Evolutionary conservation across 139 green algal genomes (phyloP), one percentile per base, ranked within the genome.

Genomic region (Micromonas commoda): DNA sequence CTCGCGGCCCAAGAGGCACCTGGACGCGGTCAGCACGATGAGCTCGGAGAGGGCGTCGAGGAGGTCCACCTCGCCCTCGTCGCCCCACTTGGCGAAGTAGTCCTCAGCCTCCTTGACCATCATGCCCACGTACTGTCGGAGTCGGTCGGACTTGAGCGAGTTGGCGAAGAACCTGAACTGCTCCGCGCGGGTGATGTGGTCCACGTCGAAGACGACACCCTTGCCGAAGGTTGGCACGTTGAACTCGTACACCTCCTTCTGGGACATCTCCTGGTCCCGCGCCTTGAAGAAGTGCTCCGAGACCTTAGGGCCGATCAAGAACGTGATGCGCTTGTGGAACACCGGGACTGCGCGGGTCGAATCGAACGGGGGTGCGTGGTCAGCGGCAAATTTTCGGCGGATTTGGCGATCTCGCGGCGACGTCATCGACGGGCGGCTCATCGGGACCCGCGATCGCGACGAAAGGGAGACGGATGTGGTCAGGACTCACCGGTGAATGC

Each of bases 181-280:
- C 85, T 99, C 95, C 3, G 86, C 88, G 34, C 95, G 87, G 16
- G 92, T 77, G 38, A 92, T 93, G 81, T 94, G 90, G 74, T 97
- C 90, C 45, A 99, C 95, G 77, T 98, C 95, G 75, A 95, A 99
- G n/a, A 99, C 94, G 0, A 99, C 95, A 33, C 92, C 95, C 32
- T 82, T 82, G 9, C 95, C 95, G 82, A 99, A 99, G 2, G 95
- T 98, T 9, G 95, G 95, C 23, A 97, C 90, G 83, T 96, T 97
- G 87, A 96, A 99, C 67, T 92, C 80, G 82, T 99, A 99, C 64
- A 97, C 93, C 90, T 97, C 82, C 24, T 84, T 75, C 71, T 87
- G 83, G 28, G 77, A 84, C 53, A 87, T 63, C 54, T 81, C 67
- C 26, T 71, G 39, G 26, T 87, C 83, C 16, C 71, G 54, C 61